These are phyloP conservation scores for Aspergillus floridensis DNA, from an alignment of 2,329 filamentous ascomycete genomes.

Conservation along the genomic window DNA sequence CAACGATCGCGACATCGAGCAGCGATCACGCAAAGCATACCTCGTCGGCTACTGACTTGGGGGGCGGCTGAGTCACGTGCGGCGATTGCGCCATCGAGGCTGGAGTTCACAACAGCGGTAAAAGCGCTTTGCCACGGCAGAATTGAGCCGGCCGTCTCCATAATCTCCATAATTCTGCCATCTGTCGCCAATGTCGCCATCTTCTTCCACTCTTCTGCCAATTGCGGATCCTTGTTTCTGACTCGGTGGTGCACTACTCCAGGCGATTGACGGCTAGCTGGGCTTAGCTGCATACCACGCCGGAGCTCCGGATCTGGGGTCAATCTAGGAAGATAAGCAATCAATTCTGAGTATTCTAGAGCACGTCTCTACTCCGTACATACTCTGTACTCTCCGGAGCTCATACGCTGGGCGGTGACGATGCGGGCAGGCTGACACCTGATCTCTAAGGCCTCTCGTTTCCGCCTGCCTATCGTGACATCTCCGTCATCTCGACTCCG, in stretches of 20 bases:
- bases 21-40: conserved; percentile 20
- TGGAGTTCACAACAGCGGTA: conserved; percentile 13
- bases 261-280: not conserved
- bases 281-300: not conserved
- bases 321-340: not conserved
- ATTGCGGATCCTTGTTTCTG: conserved; percentile 17
- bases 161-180: conserved; percentile 6
- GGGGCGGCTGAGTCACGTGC: conserved; percentile 16
- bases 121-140: not conserved
- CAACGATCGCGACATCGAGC: conserved; percentile 1
- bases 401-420: not conserved
- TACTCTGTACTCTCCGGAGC: not conserved
- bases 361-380: not conserved
- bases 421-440: not conserved
- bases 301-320: conserved; percentile 1
- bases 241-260: not conserved
- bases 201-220: conserved; percentile 11
- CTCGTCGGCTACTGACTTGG: conserved; percentile 14
- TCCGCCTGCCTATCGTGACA: not conserved
- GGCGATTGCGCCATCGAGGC: conserved; percentile 21
- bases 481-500: not conserved
- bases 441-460: not conserved
- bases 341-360: not conserved
- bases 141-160: not conserved
- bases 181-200: conserved; percentile 17